Base-by-base conservation (phyloP, 2,329 filamentous ascomycete species). In the Cladosporium sphaerospermum region DNA sequence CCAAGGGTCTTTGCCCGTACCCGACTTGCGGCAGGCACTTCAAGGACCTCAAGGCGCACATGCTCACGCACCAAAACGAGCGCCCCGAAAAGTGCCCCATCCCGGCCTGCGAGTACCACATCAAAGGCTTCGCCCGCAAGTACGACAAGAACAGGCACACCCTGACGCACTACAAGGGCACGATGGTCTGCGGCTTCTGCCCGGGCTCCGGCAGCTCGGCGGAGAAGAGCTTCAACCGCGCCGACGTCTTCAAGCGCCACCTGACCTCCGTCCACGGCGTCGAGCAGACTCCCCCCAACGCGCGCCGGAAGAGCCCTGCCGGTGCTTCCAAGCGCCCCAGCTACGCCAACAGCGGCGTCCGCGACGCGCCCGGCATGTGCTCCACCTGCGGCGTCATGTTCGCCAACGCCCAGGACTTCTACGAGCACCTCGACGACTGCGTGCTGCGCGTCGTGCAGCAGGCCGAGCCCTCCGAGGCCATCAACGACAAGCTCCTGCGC, bases 131-230 rank as follows among this genome's bases (percentile, higher is more conserved):
- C 66, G 90, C 91, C 9, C 81, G 91, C 62, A 96, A 96, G 73
- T 96, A 96, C 68, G 91, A 96, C 76, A 95, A 95, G 79, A 96
- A 96, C 73, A 78, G 91, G 42, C 91, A 96, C 70, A 95, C 90
- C 4, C 73, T 96, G 57, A 96, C 91, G 4, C 91, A 96, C 70
- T 96, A 96, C 80, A 96, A 96, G 74, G 91, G 91, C 39, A 96
- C 88, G 45, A 96, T 96, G 91, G 89, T 96, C 19, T 96, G 91
- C 67, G 90, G 89, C 31, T 96, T 96, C 75, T 96, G 91, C 64
- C 89, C 90, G 1, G 89, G 89, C 33, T 89, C 88, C 28, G 91
- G 91, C 3, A 92, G 89, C 4, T 82, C 89, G 7, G 86, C 87
- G 1, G 91, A 96, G 73, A 96, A 96, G 80, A 92, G 88, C 59